Evolutionary conservation across 192 early-diverging fungal genomes (phyloP).

Genomic region (Allomyces arbusculus): DNA sequence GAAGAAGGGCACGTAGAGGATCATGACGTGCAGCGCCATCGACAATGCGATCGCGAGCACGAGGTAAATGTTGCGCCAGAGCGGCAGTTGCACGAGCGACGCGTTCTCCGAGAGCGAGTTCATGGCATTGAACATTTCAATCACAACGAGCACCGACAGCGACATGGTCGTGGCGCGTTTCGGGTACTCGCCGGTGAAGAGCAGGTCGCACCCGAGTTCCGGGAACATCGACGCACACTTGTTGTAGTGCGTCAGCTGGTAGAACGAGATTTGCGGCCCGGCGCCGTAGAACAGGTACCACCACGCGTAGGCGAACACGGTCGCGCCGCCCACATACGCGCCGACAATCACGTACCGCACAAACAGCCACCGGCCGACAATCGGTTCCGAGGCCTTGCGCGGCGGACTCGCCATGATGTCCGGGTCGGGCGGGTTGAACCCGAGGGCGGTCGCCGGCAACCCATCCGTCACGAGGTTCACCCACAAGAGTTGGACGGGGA

Average conservation of each 20-base stretch:
- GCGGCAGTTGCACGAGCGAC: slow-evolving; percentile 67
- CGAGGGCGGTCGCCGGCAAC: slow-evolving; percentile 89
- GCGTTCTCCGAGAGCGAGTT: slow-evolving; percentile 93
- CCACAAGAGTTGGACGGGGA: slow-evolving; percentile 96
- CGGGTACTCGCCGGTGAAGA: slow-evolving; percentile 29
- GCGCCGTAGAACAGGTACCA: slow-evolving; percentile 84
- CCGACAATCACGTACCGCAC: slow-evolving; percentile 85
- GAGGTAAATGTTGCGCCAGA: slow-evolving; percentile 81
- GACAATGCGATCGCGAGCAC: slow-evolving; percentile 62
- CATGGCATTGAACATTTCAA: slow-evolving; percentile 99
- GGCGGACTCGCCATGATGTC: slow-evolving; percentile 89
- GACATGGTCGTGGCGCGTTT: slow-evolving; percentile 85
- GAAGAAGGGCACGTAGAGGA: slow-evolving; percentile 96
- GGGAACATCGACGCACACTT: slow-evolving; percentile 68
- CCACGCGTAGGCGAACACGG: slow-evolving; percentile 94
- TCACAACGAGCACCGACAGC: slow-evolving; percentile 81
- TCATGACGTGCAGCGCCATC: slow-evolving; percentile 86
- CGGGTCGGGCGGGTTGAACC: slow-evolving; percentile 91
- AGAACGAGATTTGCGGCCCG: slow-evolving; percentile 76
- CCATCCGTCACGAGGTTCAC: slow-evolving; percentile 97
- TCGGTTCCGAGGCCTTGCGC: slow-evolving; percentile 60
- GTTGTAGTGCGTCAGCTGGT: slow-evolving; percentile 87
- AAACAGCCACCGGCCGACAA: slow-evolving; percentile 87
- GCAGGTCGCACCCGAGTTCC: slow-evolving; percentile 85
- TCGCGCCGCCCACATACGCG: slow-evolving; percentile 76